These are phyloP conservation scores for Coemansia sp. DNA, from an alignment of 192 early-diverging fungal species.

Conservation along the genomic window DNA sequence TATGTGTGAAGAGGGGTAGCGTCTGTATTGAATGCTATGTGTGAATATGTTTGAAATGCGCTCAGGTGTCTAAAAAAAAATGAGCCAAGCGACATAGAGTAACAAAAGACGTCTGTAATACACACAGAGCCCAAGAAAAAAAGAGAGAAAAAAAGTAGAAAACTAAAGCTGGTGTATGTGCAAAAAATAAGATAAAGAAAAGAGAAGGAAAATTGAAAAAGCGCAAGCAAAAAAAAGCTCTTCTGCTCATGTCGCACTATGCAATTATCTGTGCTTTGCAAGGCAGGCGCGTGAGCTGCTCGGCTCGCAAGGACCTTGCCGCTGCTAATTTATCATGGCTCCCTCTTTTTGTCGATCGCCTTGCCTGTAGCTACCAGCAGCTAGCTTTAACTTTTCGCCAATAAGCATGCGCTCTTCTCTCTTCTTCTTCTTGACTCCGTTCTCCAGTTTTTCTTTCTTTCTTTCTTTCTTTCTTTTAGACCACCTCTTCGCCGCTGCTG, in stretches of 20 bases:
- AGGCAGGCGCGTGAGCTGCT: neutral
- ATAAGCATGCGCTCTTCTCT: neutral
- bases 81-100: neutral
- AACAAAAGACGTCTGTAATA: neutral
- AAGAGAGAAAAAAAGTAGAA: neutral
- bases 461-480: neutral
- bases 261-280: neutral
- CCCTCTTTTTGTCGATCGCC: neutral
- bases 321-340: neutral
- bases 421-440: neutral
- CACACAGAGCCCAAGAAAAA: neutral
- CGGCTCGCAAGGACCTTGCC: neutral
- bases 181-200: neutral
- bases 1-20: neutral
- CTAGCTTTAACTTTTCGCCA: neutral
- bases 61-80: neutral
- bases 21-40: conserved; percentile 10
- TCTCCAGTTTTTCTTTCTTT: neutral
- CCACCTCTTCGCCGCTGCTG: neutral
- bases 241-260: neutral
- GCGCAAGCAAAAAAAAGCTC: neutral
- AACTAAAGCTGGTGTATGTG: neutral
- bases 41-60: neutral
- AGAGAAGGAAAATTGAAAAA: neutral
- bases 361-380: neutral